Evolutionary conservation across 352 stramenopile genomes (phyloP), one percentile per base, ranked within the genome.

Genomic region (Saprolegnia parasitica): DNA sequence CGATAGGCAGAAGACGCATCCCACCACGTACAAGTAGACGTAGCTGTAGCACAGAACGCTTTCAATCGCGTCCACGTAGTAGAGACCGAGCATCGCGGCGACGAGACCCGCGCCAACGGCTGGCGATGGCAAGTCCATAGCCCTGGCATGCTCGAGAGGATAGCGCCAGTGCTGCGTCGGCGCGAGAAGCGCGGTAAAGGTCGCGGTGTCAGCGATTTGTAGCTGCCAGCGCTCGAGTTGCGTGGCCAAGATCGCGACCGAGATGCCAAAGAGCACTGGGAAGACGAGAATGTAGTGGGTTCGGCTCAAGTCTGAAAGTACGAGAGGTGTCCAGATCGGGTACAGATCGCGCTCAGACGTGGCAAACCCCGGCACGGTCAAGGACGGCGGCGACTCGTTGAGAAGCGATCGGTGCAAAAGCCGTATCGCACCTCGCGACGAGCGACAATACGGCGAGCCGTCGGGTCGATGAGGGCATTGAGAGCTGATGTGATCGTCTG

Each of bases 161-260:
- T 52, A 40, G 26, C 80, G 81, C 18, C 74, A 71, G 62, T 91
- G 84, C 0, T 65, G 74, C 11, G 65, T 20, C 8, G 84, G 86
- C 50, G 90, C 73, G 15, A 95, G 64, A 65, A 93, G 76, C 9
- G 76, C 74, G 29, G 73, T 83, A 55, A 93, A 88, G 8, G 81
- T 80, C 52, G 89, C 76, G 13, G 73, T 76, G 71, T 73, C 70
- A 71, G 49, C 57, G 49, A 20, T 54, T 55, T 79, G 75, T 11
- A 58, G 76, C 71, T 95, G 86, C 84, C 83, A 95, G 45, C 80
- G 74, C 0, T 79, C 71, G 10, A 95, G 56, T 73, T 92, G 83
- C 11, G 83, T 70, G 54, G 75, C 77, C 46, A 91, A 77, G 58
- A 93, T 86, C 46, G 89, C 81, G 26, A 92, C 63, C 21, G 75